Percentiles rank a stretch among this genome's conserved stretches.
These are phyloP conservation scores for Cardiospermum halicacabum DNA, from an alignment of 345 rosid species.

Conservation along the genomic window DNA sequence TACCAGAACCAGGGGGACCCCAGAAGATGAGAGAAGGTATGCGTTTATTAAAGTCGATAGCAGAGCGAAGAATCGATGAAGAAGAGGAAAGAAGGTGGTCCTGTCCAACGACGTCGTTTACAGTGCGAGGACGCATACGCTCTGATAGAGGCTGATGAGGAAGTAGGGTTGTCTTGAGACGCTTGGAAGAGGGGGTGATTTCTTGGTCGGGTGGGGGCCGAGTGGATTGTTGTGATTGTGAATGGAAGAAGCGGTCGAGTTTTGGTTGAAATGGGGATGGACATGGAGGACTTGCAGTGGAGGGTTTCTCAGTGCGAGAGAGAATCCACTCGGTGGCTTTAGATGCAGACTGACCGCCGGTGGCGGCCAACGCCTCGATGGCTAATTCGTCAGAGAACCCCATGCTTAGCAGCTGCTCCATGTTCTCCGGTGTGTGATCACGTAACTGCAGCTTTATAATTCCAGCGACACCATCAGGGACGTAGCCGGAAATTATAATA, in stretches of 20 bases:
- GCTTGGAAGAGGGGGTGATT: conserved; percentile 25
- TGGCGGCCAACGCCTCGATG: conserved; percentile 51
- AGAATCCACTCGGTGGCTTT: conserved; percentile 71
- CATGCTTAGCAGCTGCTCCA: conserved; percentile 61
- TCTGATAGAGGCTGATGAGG: conserved; percentile 53
- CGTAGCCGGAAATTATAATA: too few relatives aligned
- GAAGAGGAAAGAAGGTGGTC: conserved; percentile 60
- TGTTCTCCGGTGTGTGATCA: too few relatives aligned
- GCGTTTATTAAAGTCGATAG: conserved; percentile 44
- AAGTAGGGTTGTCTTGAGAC: conserved; percentile 20
- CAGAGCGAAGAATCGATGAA: conserved; percentile 51
- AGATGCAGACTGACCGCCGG: conserved; percentile 54
- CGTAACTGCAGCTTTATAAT: too few relatives aligned
- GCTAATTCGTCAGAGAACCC: conserved; percentile 54
- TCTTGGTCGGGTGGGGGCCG: conserved; percentile 4
- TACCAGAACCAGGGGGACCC: conserved; percentile 95
- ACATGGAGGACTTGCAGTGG: background rate
- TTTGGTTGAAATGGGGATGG: conserved; percentile 35
- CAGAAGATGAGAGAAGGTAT: conserved; percentile 74
- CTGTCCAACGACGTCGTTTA: conserved; percentile 77
- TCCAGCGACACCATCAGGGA: too few relatives aligned
- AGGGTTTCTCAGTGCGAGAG: conserved; percentile 30
- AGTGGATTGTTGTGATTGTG: conserved; percentile 22
- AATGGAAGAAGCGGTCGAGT: conserved; percentile 53
- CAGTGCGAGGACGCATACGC: conserved; percentile 71